phyloP scores from a whole-genome alignment of 805 yeast species.

The Hermanozyma aechmeae region DNA sequence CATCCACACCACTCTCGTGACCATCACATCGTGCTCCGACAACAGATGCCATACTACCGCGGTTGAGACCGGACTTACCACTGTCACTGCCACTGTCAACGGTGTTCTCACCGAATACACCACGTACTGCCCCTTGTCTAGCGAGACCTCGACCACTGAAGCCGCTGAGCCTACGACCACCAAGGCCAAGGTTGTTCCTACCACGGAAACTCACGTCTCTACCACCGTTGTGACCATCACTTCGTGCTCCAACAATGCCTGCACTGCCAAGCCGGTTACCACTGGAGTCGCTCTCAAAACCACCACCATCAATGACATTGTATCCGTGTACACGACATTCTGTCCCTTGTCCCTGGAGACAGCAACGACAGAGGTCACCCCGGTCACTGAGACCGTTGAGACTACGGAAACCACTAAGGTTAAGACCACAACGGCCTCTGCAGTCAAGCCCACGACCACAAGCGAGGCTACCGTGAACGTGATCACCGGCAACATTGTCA shows the following conservation, averaged over 20 bases:
- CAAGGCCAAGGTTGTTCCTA: constrained; percentile 2
- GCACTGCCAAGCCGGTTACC: constrained; percentile 1
- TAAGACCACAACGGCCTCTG: background rate
- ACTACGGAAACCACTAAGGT: background rate
- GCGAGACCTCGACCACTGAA: constrained; percentile 4
- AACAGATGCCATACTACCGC: constrained; percentile 1
- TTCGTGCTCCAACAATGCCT: background rate
- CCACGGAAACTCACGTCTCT: constrained; percentile 2
- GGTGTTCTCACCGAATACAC: constrained; percentile 3
- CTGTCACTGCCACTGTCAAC: constrained; percentile 3
- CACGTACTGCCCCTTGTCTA: constrained; percentile 14
- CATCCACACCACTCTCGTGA: constrained; percentile 5
- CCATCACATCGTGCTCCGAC: constrained; percentile 1
- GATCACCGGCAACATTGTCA: constrained; percentile 31
- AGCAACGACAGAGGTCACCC: background rate
- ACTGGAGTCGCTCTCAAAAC: background rate
- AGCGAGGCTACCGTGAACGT: constrained; percentile 23
- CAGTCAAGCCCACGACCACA: background rate
- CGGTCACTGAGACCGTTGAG: no score
- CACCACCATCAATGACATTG: background rate
- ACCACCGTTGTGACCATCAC: constrained; percentile 1
- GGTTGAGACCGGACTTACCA: constrained; percentile 5
- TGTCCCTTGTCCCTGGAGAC: background rate
- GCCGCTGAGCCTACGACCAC: constrained; percentile 1
- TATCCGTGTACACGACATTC: background rate